A percentile compares a stretch with the other conserved stretches of the same genome.
Evolutionary conservation across 2,329 filamentous ascomycete genomes (phyloP).

Genomic region (Talaromyces sp.): DNA sequence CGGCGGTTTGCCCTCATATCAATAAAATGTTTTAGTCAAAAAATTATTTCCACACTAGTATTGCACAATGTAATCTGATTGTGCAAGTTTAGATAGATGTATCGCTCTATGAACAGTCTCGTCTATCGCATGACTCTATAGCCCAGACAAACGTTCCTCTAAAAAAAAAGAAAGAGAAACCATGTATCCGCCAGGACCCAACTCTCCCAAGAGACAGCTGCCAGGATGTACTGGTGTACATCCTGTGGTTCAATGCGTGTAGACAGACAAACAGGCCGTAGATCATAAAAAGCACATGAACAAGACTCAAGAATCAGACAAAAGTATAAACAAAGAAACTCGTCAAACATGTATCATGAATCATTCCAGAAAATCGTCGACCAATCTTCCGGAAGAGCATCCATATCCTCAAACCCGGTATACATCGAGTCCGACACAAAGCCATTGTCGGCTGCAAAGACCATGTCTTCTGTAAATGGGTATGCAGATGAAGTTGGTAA

Average conservation of each 20-base stretch:
- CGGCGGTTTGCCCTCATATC: no score
- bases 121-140: slow-evolving; percentile 20
- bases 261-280: slow-evolving; percentile 7
- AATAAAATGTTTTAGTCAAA: no score
- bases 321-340: not conserved
- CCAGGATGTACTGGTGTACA: slow-evolving; percentile 5
- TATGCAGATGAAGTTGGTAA: slow-evolving; percentile 13
- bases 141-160: slow-evolving; percentile 6
- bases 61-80: no score
- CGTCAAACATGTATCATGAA: slow-evolving; percentile 9
- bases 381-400: slow-evolving; percentile 49
- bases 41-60: no score
- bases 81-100: not conserved
- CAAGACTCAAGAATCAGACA: not conserved
- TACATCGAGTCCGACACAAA: slow-evolving; percentile 19
- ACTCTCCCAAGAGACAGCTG: slow-evolving; percentile 11
- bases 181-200: slow-evolving; percentile 3
- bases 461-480: slow-evolving; percentile 15
- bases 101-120: slow-evolving; percentile 12
- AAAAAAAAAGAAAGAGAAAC: not conserved
- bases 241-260: slow-evolving; percentile 16
- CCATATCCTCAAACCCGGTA: slow-evolving; percentile 28
- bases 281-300: not conserved
- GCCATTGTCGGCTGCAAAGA: slow-evolving; percentile 19
- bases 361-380: slow-evolving; percentile 38